These are phyloP conservation scores for Fraxinus xanthoxyloides DNA, from an alignment of 305 asterid species.

Conservation along the genomic window DNA sequence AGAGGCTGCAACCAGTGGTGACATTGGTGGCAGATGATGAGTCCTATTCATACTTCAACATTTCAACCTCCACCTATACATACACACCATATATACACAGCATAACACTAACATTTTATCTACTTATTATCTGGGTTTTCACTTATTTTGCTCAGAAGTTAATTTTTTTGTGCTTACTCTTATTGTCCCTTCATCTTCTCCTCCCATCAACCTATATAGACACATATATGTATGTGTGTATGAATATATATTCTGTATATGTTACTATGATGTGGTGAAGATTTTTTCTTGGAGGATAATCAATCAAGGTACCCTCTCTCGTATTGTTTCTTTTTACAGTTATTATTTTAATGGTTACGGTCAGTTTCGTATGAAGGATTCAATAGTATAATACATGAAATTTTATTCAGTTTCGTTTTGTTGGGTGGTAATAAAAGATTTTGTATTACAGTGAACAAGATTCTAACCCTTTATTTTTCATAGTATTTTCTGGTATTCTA, in stretches of 20 bases:
- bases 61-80: slow-evolving; percentile 50
- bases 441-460: not conserved
- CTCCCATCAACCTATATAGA: slow-evolving; percentile 22
- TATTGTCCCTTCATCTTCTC: slow-evolving; percentile 27
- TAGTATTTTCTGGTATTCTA: not conserved
- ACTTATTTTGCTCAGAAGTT: slow-evolving; percentile 21
- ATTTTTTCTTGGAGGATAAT: slow-evolving; percentile 12
- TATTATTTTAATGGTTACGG: not conserved
- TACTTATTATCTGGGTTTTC: slow-evolving; percentile 20
- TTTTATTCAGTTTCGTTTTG: not conserved
- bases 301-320: slow-evolving; percentile 26
- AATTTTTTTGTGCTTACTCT: not conserved
- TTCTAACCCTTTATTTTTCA: not conserved
- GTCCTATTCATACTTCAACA: slow-evolving; percentile 72
- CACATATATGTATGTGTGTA: not conserved
- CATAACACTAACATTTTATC: slow-evolving; percentile 8
- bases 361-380: not conserved
- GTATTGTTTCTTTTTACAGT: not conserved
- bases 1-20: slow-evolving; percentile 41
- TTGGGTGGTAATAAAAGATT: not conserved
- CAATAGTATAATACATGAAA: not conserved
- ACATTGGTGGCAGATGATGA: slow-evolving; percentile 36
- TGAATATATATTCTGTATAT: slow-evolving; percentile 9
- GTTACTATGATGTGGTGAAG: not conserved
- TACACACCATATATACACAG: not conserved